Conservation (phyloP, 2,329 filamentous ascomycete species). For the Blastomyces parvus region DNA sequence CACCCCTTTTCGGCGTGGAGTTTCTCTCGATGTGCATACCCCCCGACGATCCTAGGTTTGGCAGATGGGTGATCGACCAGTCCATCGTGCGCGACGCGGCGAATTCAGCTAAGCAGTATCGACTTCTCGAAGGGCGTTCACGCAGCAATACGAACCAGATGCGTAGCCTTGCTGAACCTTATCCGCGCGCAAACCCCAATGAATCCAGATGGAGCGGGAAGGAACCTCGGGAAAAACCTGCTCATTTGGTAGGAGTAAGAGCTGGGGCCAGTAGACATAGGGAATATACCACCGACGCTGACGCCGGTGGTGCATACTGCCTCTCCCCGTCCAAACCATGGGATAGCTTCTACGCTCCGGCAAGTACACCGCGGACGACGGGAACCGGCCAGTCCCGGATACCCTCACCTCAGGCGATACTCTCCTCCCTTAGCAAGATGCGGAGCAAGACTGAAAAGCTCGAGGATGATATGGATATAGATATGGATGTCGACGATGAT, state of each 20-base stretch:
- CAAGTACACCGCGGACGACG: constrained; percentile 32
- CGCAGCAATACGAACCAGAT: not conserved
- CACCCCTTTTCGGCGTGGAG: constrained; percentile 76
- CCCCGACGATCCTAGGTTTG: constrained; percentile 46
- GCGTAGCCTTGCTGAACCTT: not conserved
- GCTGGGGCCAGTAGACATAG: not conserved
- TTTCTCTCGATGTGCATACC: constrained; percentile 66
- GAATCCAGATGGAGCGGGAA: constrained; percentile 1
- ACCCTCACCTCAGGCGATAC: constrained; percentile 20
- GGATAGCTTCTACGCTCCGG: constrained; percentile 22
- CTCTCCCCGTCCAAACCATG: constrained; percentile 3
- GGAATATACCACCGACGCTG: constrained; percentile 2
- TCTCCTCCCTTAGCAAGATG: constrained; percentile 18
- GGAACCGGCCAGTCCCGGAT: constrained; percentile 10
- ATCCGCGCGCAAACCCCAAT: not conserved
- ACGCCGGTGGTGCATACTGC: constrained; percentile 1
- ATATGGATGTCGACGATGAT: constrained; percentile 1
- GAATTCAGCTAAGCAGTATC: constrained; percentile 17
- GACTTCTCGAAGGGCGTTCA: constrained; percentile 10
- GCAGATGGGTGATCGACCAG: constrained; percentile 16
- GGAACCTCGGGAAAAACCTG: not conserved
- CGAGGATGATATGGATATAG: constrained; percentile 9
- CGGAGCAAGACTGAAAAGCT: constrained; percentile 9
- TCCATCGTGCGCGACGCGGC: constrained; percentile 20
- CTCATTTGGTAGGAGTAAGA: not conserved